A percentile compares a stretch with the other conserved stretches of the same genome.
These are phyloP conservation scores for Hymenoscyphus linearis DNA, from an alignment of 2,329 filamentous ascomycete species.

Conservation along the genomic window DNA sequence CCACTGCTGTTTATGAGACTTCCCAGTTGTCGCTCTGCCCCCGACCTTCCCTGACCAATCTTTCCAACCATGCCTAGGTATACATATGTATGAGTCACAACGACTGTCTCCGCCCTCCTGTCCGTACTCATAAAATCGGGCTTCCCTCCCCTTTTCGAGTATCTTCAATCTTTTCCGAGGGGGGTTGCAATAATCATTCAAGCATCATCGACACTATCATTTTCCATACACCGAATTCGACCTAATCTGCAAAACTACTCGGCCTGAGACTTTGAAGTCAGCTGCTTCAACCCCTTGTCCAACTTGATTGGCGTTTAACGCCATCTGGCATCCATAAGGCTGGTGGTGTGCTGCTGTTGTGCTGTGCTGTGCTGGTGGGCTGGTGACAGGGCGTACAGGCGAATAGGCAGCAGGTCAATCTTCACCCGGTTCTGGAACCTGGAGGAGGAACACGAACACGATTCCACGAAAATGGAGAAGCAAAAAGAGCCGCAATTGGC, in stretches of 20 bases:
- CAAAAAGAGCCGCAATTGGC: neutral
- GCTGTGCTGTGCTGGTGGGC: slow-evolving; percentile 1
- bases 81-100: neutral
- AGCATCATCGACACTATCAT: neutral
- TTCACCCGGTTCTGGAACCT: neutral
- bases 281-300: neutral
- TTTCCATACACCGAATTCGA: neutral
- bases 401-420: slow-evolving; percentile 5
- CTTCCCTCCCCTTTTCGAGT: no score
- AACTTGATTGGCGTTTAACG: neutral
- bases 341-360: neutral
- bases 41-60: no score
- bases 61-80: no score
- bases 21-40: no score
- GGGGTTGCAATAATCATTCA: no score
- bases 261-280: neutral
- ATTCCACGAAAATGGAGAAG: neutral
- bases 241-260: neutral
- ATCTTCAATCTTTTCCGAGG: no score
- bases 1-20: no score
- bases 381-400: slow-evolving; percentile 8
- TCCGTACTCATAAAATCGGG: neutral
- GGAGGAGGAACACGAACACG: neutral
- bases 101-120: neutral
- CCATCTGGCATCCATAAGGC: slow-evolving; percentile 1